Evolutionary conservation across 495 filamentous ascomycete species (phyloP), one percentile per base, ranked within the genome.

Genomic region (Pseudevernia furfuracea): DNA sequence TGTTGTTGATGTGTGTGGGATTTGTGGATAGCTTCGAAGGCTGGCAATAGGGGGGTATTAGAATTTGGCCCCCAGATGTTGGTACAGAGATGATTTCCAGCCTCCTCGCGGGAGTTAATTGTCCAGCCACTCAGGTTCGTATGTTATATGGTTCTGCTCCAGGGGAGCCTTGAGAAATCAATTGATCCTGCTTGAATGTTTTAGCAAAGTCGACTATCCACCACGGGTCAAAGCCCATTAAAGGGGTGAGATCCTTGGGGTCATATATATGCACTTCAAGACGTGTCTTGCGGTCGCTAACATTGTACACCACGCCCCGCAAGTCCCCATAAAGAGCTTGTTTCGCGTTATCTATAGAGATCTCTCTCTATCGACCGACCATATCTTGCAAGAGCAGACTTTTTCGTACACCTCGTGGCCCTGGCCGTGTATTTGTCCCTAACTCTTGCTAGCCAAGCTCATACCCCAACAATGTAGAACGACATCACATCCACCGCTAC

Each of bases 251-350:
- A 6, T 43, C 39, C 39, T 15, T 43, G 39, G 39, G 39, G 39
- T 15, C 39, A 43, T 43, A 43, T 43, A 15, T 43, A 43, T 43
- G 15, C 15, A 6, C 6, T 6, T 19, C 3, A 6, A 19, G 8
- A 2, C 14, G 3, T 19, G 14, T n/a, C n/a, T n/a, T 1, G 39
- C 39, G 6, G 39, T 43, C 39, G 39, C 39, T 43, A 19, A 12
- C 39, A 19, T 19, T 43, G 41, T 41, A 59, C n/a, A 59, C 41
- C 41, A 59, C 34, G 41, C 41, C 36, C 57, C 36, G 41, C 36
- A 41, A 37, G 41, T 59, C 41, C 41, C 32, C 25, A 34, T 38
- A 59, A 34, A 23, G 32, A 59, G 41, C 36, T 59, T 38, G n/a
- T 15, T 59, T 41, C n/a, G 41, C 57, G 41, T 41, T 38, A 41